phyloP scores from a whole-genome alignment of 2,329 filamentous ascomycete genomes.

The Sclerotinia subarctica region DNA sequence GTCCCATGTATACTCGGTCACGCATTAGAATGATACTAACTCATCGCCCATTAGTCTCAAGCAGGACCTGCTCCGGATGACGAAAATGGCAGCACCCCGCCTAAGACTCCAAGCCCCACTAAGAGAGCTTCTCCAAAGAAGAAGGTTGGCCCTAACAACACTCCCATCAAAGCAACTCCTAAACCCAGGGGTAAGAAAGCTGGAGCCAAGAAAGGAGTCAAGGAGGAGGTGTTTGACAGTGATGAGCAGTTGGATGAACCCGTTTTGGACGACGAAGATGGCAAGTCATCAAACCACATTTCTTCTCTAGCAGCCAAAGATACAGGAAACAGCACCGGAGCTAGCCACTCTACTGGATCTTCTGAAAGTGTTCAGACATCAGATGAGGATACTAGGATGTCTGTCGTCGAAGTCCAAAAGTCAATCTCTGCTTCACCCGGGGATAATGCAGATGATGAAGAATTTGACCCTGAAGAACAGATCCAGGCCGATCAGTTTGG shows the following conservation, averaged over 20 bases:
- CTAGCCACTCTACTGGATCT: not conserved
- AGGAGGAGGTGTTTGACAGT: not conserved
- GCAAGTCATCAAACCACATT: not conserved
- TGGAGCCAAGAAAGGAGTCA: not conserved
- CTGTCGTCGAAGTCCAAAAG: not conserved
- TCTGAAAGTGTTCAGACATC: conserved; percentile 3
- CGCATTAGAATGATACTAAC: not conserved
- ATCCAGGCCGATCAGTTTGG: not conserved
- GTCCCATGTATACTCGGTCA: too few species aligned
- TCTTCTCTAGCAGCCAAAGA: not conserved
- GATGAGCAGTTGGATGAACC: not conserved
- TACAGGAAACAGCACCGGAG: not conserved
- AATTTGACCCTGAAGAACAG: not conserved
- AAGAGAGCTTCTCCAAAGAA: conserved; percentile 4
- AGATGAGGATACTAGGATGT: not conserved
- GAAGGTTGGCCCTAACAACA: not conserved
- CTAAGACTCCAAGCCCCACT: not conserved
- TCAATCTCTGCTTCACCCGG: not conserved
- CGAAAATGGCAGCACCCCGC: not conserved
- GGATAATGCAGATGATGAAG: not conserved
- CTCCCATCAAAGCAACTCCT: not conserved
- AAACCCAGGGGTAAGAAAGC: not conserved
- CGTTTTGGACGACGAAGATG: conserved; percentile 1
- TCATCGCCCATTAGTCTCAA: not conserved
- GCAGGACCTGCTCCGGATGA: not conserved